Evolutionary conservation across 805 yeast species (phyloP), one percentile per base, ranked within the genome.

Genomic region (Candida insectalens): DNA sequence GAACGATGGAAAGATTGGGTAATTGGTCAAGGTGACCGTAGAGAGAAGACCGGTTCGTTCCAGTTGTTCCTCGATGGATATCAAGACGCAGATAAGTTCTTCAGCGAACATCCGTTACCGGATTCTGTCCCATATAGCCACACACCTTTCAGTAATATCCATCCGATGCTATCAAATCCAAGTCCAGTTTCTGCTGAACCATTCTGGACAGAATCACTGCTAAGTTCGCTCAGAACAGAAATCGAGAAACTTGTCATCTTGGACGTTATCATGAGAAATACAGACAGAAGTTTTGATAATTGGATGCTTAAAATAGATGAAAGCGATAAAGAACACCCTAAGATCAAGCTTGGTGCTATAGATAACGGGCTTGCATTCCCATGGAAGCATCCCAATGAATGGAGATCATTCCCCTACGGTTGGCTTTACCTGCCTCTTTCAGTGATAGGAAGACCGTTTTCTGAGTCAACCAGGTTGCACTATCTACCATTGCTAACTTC

Each of bases 311-410:
- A 64, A 36, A 44, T 76, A 13, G 67, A 63, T n/a, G 69, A 74
- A 68, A 40, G 45, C 13, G 44, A 41, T 27, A 19, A 44, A 1
- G 33, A 29, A 6, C 30, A 35, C 16, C 78, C 79, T 0, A 36
- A 27, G 1, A 38, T 80, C 10, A 64, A 60, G 33, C 62, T 80
- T 20, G 85, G 83, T 3, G 89, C 88, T 1, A 80, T 80, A 29
- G 88, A 80, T 46, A 77, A 83, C 12, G 87, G 87, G 0, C 59
- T 80, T 20, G 66, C 87, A 0, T 79, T 76, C 44, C 88, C 89
- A 4, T 80, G 85, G 85, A 79, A 80, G 46, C 84, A 78, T 42
- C 88, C 88, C 0, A 83, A 80, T 52, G 85, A 78, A 47, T 78
- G 87, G 84, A 57, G 88, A 36, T 75, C 83, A 1, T 80, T 76